phyloP scores from a whole-genome alignment of 148 eudicot species.

The Rhododendron ferrugineum region DNA sequence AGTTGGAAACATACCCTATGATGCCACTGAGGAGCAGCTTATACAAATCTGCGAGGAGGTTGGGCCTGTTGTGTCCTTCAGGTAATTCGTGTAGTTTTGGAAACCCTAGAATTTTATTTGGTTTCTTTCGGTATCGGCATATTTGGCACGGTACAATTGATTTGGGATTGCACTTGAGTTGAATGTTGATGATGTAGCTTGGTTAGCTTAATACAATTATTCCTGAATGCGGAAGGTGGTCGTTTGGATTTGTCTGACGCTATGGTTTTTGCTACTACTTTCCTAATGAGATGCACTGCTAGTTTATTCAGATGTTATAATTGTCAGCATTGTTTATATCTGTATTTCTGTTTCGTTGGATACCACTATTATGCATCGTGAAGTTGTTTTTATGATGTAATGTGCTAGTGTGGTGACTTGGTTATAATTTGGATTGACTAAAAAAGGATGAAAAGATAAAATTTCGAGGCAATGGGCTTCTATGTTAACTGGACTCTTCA shows the following conservation, averaged over 20 bases:
- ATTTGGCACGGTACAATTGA: background rate
- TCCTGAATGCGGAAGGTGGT: background rate
- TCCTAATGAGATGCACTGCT: background rate
- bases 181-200: background rate
- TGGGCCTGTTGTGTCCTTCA: constrained; percentile 95
- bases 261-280: background rate
- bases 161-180: background rate
- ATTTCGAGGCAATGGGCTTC: background rate
- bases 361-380: background rate
- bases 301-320: background rate
- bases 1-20: constrained; percentile 99
- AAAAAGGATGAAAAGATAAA: background rate
- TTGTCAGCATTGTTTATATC: background rate
- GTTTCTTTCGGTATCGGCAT: background rate
- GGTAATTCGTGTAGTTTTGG: constrained; percentile 30
- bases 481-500: background rate
- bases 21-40: constrained; percentile 96
- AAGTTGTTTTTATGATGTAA: background rate
- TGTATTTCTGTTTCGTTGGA: background rate
- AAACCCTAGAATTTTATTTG: constrained; percentile 3
- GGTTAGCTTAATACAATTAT: background rate
- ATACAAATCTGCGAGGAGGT: constrained; percentile 94
- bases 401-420: background rate
- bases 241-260: background rate
- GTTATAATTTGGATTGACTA: background rate